Percentiles rank a stretch among this genome's conserved stretches.
Evolutionary conservation across 805 yeast genomes (phyloP).

Genomic region (Saccharomycopsis synnaedendra): DNA sequence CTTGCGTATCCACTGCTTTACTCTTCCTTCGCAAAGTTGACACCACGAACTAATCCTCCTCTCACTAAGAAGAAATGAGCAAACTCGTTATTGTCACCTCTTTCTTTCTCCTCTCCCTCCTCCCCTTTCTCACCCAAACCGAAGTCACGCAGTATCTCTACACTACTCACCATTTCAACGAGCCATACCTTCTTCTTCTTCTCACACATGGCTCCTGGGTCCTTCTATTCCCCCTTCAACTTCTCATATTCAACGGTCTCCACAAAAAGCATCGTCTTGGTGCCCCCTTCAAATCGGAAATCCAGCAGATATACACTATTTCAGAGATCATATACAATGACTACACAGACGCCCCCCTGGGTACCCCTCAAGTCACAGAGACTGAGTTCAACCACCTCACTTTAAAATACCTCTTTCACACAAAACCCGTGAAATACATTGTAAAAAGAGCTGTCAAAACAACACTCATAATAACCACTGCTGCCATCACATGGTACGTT

Average conservation of each 20-base stretch:
- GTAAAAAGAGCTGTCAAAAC: slow-evolving; percentile 31
- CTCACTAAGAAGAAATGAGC: too few relatives aligned
- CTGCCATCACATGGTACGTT: slow-evolving; percentile 79
- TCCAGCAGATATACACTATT: background rate
- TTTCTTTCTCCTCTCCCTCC: slow-evolving; percentile 36
- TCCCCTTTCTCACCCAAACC: slow-evolving; percentile 68
- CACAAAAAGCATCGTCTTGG: too few relatives aligned
- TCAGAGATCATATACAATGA: slow-evolving; percentile 4
- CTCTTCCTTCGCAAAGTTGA: too few relatives aligned
- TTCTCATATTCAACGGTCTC: background rate
- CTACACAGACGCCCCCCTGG: background rate
- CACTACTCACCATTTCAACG: slow-evolving; percentile 33
- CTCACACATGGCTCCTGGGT: slow-evolving; percentile 62
- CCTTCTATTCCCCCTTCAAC: slow-evolving; percentile 18
- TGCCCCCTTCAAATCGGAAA: background rate
- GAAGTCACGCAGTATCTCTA: slow-evolving; percentile 68
- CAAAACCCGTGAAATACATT: slow-evolving; percentile 25
- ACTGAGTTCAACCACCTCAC: background rate
- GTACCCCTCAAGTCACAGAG: background rate
- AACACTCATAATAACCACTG: slow-evolving; percentile 51
- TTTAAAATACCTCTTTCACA: background rate
- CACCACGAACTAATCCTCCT: too few relatives aligned
- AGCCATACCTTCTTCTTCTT: slow-evolving; percentile 56
- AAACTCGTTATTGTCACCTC: slow-evolving; percentile 17
- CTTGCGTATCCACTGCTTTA: too few relatives aligned